Base-by-base conservation (phyloP, 306 rosid genomes). In the Sophora flavescens region DNA sequence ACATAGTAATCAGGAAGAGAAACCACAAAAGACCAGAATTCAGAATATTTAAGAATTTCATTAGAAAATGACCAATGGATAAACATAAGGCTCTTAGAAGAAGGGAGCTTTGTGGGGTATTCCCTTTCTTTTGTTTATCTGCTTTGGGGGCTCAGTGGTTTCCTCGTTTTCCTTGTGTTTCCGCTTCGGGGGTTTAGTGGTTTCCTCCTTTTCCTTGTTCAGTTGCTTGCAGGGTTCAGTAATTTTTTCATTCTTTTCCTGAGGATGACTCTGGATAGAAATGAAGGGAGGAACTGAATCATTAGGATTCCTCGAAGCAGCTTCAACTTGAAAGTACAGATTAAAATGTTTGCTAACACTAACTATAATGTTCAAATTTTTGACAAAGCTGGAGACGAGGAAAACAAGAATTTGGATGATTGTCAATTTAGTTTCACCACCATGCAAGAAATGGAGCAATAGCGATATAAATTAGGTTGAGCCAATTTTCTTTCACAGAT, bases 401-500 rank as follows among this genome's bases (percentile, higher is more conserved):
- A 39, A 54, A 28, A 15, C 75, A 15, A 8, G 65, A 50, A 6
- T 44, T 41, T 13, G 8, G 64, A 12, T 44, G 22, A 77, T 6
- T 7, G 36, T 69, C 71, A 17, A 39, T 7, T 45, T 42, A 45
- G 7, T 17, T 26, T 35, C 22, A 33, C 12, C 42, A 66, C 80
- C 84, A 80, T 84, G 85, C 87, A 84, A 32, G 70, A 44, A 66
- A 84, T 77, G 14, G 81, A 61, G 75, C 85, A 84, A 50, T 84
- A 81, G 8, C 35, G 45, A 35, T 63, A 57, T 60, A 41, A 35
- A 13, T 35, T 28, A 28, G 83, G 84, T 16, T 85, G 45, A 57
- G 4, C 5, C 78, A 78, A 42, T 74, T 44, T 75, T 44, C 86
- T 62, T 6, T 10, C 39, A 22, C 86, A 85, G 13, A 39, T 74